Evolutionary conservation across 345 rosid species (phyloP).

Genomic region (Eucalyptus globulus): DNA sequence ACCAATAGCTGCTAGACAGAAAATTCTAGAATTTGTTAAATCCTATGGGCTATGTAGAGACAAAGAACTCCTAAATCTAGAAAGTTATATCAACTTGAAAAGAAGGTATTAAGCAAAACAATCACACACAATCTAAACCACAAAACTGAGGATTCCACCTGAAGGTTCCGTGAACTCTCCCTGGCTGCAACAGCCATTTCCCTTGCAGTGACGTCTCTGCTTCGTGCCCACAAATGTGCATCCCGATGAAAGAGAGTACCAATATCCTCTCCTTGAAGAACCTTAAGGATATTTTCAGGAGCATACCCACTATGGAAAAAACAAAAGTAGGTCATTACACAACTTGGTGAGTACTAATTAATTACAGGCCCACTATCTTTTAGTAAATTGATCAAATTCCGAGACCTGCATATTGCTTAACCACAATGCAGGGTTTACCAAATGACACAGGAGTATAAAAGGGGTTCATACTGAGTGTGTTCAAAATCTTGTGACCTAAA

Average conservation of each 20-base stretch:
- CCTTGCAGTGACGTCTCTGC: conserved; percentile 46
- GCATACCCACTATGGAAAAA: conserved; percentile 63
- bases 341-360: background rate
- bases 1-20: background rate
- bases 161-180: conserved; percentile 84
- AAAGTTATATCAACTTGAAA: background rate
- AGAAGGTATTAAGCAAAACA: background rate
- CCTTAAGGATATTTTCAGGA: conserved; percentile 59
- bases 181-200: conserved; percentile 95
- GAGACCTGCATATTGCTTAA: background rate
- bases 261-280: conserved; percentile 74
- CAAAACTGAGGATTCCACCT: conserved; percentile 28
- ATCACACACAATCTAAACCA: background rate
- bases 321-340: background rate
- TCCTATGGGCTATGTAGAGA: background rate
- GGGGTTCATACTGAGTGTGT: background rate
- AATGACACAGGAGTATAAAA: background rate
- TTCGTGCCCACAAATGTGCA: conserved; percentile 61
- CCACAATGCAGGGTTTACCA: background rate
- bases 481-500: background rate
- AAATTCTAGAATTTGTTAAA: background rate
- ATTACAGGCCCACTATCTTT: background rate
- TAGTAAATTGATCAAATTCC: background rate
- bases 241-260: conserved; percentile 95
- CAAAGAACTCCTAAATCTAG: background rate